These are phyloP conservation scores for Ceratocystis cacaofunesta DNA, from an alignment of 2,329 filamentous ascomycete genomes.

Conservation along the genomic window DNA sequence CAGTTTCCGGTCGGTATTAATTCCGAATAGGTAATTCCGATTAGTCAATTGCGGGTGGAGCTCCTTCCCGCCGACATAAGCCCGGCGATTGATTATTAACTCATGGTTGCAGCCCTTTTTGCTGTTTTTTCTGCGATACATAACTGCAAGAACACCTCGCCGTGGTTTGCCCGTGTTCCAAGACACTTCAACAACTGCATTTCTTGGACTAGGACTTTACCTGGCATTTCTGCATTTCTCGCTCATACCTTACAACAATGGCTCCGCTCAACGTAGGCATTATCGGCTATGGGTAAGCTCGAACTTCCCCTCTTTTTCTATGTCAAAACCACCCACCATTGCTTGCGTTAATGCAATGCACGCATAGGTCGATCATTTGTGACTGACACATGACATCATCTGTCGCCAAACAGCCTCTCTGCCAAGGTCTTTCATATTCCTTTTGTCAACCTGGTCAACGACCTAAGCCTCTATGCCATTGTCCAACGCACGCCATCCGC, in stretches of 20 bases:
- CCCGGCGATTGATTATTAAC: neutral
- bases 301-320: neutral
- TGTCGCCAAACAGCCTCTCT: constrained; percentile 30
- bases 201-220: neutral
- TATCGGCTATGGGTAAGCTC: constrained; percentile 35
- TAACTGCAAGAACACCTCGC: too few relatives aligned
- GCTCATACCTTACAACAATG: neutral
- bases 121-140: too few relatives aligned
- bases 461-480: constrained; percentile 50
- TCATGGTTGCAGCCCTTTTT: too few relatives aligned
- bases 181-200: neutral
- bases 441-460: constrained; percentile 37
- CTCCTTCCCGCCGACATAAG: neutral
- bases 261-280: constrained; percentile 34
- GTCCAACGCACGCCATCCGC: constrained; percentile 57
- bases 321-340: neutral
- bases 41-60: neutral
- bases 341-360: neutral
- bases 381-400: constrained; percentile 3
- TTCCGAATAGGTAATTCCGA: neutral
- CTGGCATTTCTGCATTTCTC: neutral
- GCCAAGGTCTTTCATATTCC: constrained; percentile 79
- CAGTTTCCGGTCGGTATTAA: neutral
- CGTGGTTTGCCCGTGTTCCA: neutral
- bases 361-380: neutral